These are phyloP conservation scores for Pilaira anomala DNA, from an alignment of 192 early-diverging fungal species.

Conservation along the genomic window DNA sequence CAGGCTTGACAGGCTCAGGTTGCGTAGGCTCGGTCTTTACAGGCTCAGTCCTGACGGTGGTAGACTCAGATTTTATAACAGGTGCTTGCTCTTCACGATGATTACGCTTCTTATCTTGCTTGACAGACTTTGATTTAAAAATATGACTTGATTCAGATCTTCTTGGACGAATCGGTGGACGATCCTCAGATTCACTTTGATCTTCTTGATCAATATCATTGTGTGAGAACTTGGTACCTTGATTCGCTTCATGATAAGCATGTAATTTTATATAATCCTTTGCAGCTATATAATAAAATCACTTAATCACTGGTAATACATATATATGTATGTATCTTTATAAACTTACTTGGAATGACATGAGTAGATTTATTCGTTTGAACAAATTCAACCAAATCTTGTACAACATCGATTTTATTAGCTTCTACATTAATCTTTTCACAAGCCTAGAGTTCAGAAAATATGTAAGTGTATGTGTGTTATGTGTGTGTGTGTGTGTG, in stretches of 20 bases:
- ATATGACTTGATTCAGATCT: not conserved
- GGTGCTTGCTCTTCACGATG: not conserved
- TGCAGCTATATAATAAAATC: not conserved
- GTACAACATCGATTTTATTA: constrained; percentile 1
- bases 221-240: not conserved
- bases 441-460: not conserved
- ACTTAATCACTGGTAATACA: not conserved
- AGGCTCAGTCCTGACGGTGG: not conserved
- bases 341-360: constrained; percentile 13
- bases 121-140: not conserved
- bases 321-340: not conserved
- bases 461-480: too few relatives aligned
- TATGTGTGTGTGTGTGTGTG: too few relatives aligned
- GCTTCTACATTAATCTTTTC: constrained; percentile 4
- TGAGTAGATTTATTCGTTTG: constrained; percentile 7
- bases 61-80: not conserved
- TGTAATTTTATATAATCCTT: constrained; percentile 11
- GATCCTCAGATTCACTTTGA: not conserved
- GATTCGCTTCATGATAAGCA: not conserved
- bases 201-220: not conserved
- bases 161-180: not conserved
- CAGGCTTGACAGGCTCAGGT: too few relatives aligned
- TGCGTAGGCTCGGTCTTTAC: not conserved
- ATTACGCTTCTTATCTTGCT: not conserved
- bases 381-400: constrained; percentile 14